Evolutionary conservation across 2,329 filamentous ascomycete species (phyloP), one percentile per base, ranked within the genome.

Genomic region (Pseudogymnoascus sp.): DNA sequence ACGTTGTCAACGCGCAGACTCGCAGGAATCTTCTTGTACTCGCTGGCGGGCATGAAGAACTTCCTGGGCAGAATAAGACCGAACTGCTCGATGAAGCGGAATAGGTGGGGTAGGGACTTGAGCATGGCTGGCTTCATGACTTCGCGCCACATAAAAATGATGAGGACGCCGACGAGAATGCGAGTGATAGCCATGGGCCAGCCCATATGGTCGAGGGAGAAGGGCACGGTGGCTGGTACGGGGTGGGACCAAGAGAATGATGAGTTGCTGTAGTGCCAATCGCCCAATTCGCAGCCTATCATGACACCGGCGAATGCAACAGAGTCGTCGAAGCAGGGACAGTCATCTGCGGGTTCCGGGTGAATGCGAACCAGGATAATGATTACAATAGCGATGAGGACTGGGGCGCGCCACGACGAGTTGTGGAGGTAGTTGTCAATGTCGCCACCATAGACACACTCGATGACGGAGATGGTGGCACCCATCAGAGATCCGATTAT

Each of bases 261-360:
- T 6, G 68, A 65, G 2, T 63, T 64, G 28, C 68, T 70, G 66
- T 89, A 90, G 68, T 91, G 89, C 93, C 92, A 97, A 6, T 85
- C 87, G 8, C 89, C 93, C 63, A 89, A 75, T 69, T 95, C 88
- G 53, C 90, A 78, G 0, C 94, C 94, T 68, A 97, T 89, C 60
- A 96, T 81, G 20, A 97, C 92, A 1, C 90, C 93, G 18, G 91
- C 87, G 74, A 97, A 97, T 3, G 92, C 87, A 57, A 97, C 90
- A 68, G 90, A 96, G 75, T 97, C 93, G 71, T 97, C 93, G 71
- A 95, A 97, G 73, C 93, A 97, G 4, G 93, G 93, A 67, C 94
- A 99, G 72, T 97, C 91, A 72, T 99, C 94, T 1, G 91, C 94
- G 0, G 94, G 94, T 70, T 99, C 94, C 0, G 94, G 94, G 70